phyloP scores from a whole-genome alignment of 2,329 filamentous ascomycete genomes.

The Rhynchosporium agropyri region DNA sequence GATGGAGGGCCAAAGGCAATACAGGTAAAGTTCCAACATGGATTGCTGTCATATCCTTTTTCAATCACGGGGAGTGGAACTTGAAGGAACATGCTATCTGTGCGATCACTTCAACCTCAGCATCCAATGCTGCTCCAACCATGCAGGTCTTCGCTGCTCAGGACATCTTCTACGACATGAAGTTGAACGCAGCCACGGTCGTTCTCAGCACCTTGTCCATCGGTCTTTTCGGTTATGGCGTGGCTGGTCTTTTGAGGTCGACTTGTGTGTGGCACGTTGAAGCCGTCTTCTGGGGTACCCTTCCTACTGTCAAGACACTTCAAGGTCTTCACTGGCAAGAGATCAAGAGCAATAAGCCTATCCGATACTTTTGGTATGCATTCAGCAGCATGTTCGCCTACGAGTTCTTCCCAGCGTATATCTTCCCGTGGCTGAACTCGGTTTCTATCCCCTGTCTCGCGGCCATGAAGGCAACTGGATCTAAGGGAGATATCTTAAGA shows the following conservation, averaged over 20 bases:
- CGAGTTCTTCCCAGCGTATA: constrained; percentile 53
- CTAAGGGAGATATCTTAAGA: constrained; percentile 49
- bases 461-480: constrained; percentile 48
- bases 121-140: constrained; percentile 50
- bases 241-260: constrained; percentile 51
- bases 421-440: constrained; percentile 49
- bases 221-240: constrained; percentile 52
- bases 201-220: constrained; percentile 53
- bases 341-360: constrained; percentile 44
- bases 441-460: constrained; percentile 51
- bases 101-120: constrained; percentile 56
- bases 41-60: constrained; percentile 47
- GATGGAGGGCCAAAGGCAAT: constrained; percentile 49
- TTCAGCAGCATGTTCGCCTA: constrained; percentile 50
- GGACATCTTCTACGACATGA: constrained; percentile 49
- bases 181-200: constrained; percentile 45
- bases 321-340: constrained; percentile 47
- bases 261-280: constrained; percentile 52
- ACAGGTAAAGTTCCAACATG: constrained; percentile 47
- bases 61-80: constrained; percentile 56
- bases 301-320: constrained; percentile 46
- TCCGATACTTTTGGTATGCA: constrained; percentile 48
- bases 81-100: constrained; percentile 60
- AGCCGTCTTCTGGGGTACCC: constrained; percentile 50
- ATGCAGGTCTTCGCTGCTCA: constrained; percentile 51